Percentiles rank a stretch among this genome's conserved stretches.
phyloP scores from a whole-genome alignment of 2,329 filamentous ascomycete genomes.

The Exserohilum rostratum region DNA sequence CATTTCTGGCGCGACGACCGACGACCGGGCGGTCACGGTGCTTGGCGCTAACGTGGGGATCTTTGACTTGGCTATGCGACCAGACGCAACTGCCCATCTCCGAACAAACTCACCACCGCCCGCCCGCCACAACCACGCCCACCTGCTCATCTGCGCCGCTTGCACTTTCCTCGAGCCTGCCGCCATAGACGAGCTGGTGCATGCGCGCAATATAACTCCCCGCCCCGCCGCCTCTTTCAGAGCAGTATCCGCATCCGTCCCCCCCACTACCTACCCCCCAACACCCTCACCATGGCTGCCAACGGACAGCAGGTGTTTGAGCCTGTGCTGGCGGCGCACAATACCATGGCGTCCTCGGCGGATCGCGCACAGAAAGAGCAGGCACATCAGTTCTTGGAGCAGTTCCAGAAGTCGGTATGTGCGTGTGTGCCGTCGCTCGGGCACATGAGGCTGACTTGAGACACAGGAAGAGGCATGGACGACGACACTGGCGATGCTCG shows the following conservation, averaged over 20 bases:
- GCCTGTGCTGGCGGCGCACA: slow-evolving; percentile 85
- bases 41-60: slow-evolving; percentile 34
- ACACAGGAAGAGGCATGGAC: slow-evolving; percentile 86
- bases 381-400: slow-evolving; percentile 88
- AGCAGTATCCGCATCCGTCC: slow-evolving; percentile 31
- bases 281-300: slow-evolving; percentile 65
- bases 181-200: slow-evolving; percentile 13
- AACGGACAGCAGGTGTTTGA: slow-evolving; percentile 75
- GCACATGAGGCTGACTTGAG: slow-evolving; percentile 33
- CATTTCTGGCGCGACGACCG: slow-evolving; percentile 23
- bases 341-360: slow-evolving; percentile 85
- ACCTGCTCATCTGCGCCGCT: slow-evolving; percentile 1
- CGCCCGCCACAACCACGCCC: slow-evolving; percentile 7
- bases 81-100: slow-evolving; percentile 27
- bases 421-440: slow-evolving; percentile 10
- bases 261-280: slow-evolving; percentile 19
- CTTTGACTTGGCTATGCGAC: slow-evolving; percentile 33
- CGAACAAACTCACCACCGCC: slow-evolving; percentile 27
- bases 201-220: slow-evolving; percentile 35
- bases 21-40: slow-evolving; percentile 34
- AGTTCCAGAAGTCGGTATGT: slow-evolving; percentile 96
- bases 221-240: slow-evolving; percentile 33
- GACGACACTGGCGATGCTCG: slow-evolving; percentile 82
- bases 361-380: slow-evolving; percentile 84
- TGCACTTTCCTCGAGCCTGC: slow-evolving; percentile 6